phyloP scores from a whole-genome alignment of 2,329 filamentous ascomycete species.

The Sphaerulina vaccinii region DNA sequence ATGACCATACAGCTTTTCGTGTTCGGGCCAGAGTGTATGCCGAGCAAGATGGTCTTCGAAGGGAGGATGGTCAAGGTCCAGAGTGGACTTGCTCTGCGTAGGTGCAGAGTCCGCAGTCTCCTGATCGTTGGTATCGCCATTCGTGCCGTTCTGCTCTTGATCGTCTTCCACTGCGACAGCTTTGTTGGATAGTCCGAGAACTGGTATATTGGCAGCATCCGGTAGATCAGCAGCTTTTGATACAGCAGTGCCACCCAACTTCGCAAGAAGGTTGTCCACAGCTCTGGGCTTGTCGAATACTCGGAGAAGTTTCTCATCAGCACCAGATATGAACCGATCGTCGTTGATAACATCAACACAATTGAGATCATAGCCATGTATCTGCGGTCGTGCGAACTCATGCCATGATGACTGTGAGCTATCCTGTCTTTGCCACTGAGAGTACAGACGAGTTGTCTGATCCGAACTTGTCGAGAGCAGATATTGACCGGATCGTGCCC shows the following conservation, averaged over 20 bases:
- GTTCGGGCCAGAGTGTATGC: conserved; percentile 92
- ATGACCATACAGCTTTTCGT: conserved; percentile 95
- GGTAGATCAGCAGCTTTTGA: conserved; percentile 53
- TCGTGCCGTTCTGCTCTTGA: conserved; percentile 29
- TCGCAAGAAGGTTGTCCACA: conserved; percentile 63
- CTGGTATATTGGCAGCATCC: conserved; percentile 90
- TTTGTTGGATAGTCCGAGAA: conserved; percentile 94
- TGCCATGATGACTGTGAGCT: conserved; percentile 68
- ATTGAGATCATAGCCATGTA: conserved; percentile 97
- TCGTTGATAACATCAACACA: conserved; percentile 76
- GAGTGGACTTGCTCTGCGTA: conserved; percentile 58
- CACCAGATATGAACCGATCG: conserved; percentile 84
- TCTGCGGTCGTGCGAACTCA: conserved; percentile 92
- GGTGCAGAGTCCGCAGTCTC: conserved; percentile 58
- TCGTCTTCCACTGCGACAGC: conserved; percentile 61
- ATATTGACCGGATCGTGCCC: conserved; percentile 79
- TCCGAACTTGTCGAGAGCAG: conserved; percentile 86
- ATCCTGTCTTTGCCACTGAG: conserved; percentile 64
- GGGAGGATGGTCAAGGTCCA: conserved; percentile 71
- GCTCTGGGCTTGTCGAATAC: conserved; percentile 89
- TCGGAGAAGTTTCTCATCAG: conserved; percentile 95
- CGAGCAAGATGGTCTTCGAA: conserved; percentile 86
- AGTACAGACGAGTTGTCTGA: conserved; percentile 87
- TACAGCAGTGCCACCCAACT: conserved; percentile 24
- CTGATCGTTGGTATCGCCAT: conserved; percentile 48